Conservation (phyloP, 352 stramenopile genomes). For the Phytophthora citrophthora region DNA sequence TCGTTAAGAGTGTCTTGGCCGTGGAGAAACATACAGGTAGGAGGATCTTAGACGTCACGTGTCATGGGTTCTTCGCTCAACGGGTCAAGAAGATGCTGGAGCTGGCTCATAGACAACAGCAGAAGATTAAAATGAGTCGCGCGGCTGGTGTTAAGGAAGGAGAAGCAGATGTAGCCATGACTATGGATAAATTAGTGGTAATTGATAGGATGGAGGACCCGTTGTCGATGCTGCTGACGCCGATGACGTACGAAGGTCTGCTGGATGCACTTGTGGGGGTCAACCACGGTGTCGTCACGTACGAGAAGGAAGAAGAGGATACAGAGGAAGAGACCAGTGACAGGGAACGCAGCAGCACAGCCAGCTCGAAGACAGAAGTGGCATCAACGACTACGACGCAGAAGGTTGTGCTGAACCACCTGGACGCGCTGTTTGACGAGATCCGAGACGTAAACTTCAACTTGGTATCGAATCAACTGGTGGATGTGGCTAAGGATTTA, state of each 20-base stretch:
- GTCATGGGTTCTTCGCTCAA: conserved; percentile 58
- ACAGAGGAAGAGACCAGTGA: conserved; percentile 26
- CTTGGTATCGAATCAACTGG: conserved; percentile 53
- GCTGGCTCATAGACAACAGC: conserved; percentile 51
- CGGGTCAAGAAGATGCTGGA: conserved; percentile 71
- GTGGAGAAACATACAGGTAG: conserved; percentile 54
- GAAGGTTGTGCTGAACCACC: conserved; percentile 72
- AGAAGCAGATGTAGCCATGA: conserved; percentile 3
- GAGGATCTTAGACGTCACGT: conserved; percentile 47
- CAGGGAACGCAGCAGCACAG: conserved; percentile 9
- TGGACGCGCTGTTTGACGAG: conserved; percentile 72
- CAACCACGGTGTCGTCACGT: conserved; percentile 75
- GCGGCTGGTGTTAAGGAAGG: conserved; percentile 2
- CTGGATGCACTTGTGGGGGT: conserved; percentile 75
- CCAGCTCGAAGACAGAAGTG: conserved; percentile 2
- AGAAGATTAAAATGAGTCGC: conserved; percentile 37
- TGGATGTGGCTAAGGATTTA: conserved; percentile 61
- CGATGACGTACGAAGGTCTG: conserved; percentile 87
- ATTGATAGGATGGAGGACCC: conserved; percentile 84
- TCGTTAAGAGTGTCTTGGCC: conserved; percentile 69
- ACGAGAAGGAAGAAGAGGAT: conserved; percentile 48
- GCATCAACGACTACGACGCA: conserved; percentile 26
- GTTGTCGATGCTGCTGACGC: conserved; percentile 81
- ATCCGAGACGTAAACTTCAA: conserved; percentile 88
- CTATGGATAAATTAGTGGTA: conserved; percentile 67